Conservation (phyloP, 1,284 basidiomycete species). For the Sphaerobolus stellatus region DNA sequence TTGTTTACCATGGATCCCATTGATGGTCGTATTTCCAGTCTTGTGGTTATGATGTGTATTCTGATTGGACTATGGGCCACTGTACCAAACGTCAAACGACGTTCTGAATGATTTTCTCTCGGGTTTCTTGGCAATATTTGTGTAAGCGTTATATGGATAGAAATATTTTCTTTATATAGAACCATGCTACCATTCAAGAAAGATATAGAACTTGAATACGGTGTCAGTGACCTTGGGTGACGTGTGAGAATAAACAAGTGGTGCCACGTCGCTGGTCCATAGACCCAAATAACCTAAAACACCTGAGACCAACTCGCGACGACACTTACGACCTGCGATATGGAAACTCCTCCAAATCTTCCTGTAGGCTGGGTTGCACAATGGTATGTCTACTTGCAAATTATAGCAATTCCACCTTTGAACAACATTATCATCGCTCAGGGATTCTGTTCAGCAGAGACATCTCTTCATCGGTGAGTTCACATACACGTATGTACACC, state of each 20-base stretch:
- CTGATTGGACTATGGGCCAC: conserved; percentile 1
- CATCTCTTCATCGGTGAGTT: conserved; percentile 81
- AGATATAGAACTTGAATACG: not conserved
- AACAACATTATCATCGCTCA: conserved; percentile 32
- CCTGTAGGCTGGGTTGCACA: conserved; percentile 89
- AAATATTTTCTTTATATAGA: not conserved
- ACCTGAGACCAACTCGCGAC: not conserved
- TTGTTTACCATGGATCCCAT: too few species aligned
- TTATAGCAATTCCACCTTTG: conserved; percentile 12
- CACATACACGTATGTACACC: not conserved
- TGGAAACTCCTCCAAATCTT: conserved; percentile 56
- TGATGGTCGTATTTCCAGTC: too few species aligned
- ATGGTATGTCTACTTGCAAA: conserved; percentile 56
- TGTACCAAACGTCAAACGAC: not conserved
- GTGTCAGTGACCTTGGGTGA: not conserved
- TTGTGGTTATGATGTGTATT: conserved; percentile 1
- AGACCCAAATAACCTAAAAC: not conserved
- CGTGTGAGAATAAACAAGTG: not conserved
- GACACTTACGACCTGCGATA: conserved; percentile 2
- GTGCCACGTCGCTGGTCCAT: conserved; percentile 8
- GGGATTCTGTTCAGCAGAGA: conserved; percentile 79
- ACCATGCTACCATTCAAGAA: not conserved
- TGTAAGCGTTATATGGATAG: not conserved
- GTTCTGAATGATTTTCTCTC: not conserved
- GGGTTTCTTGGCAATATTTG: not conserved